Evolutionary conservation across 345 rosid species (phyloP).

Genomic region (Turnera subulata): DNA sequence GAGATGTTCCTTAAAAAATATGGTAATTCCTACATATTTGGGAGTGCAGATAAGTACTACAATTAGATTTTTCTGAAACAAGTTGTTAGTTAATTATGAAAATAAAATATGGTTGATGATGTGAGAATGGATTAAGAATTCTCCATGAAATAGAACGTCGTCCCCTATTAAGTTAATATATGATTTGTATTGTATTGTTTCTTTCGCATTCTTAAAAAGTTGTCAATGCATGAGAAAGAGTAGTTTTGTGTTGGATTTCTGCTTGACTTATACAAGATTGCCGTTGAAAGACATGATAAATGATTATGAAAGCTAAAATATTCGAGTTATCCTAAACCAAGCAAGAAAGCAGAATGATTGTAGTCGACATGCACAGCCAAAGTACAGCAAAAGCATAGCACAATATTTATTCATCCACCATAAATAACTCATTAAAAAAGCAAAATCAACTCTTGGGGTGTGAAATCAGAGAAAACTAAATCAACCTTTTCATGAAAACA

Average conservation of each 20-base stretch:
- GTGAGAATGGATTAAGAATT: not conserved
- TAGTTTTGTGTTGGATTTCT: not conserved
- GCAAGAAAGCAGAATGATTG: constrained; percentile 27
- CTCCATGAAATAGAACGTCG: not conserved
- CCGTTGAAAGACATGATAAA: constrained; percentile 12
- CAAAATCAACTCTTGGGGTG: not conserved
- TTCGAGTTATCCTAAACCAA: not conserved
- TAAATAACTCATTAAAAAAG: constrained; percentile 6
- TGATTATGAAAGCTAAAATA: not conserved
- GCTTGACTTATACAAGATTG: not conserved
- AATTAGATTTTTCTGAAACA: constrained; percentile 1
- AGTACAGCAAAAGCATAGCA: constrained; percentile 12
- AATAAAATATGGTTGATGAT: not conserved
- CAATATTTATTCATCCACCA: too few relatives aligned
- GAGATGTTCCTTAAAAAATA: not conserved
- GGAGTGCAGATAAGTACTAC: constrained; percentile 18
- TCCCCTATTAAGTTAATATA: too few relatives aligned
- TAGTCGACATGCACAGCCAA: constrained; percentile 10
- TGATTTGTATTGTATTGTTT: constrained; percentile 3
- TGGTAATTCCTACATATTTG: constrained; percentile 30
- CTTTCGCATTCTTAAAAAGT: constrained; percentile 18
- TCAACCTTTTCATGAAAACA: too few relatives aligned
- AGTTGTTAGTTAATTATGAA: not conserved
- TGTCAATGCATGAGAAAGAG: not conserved
- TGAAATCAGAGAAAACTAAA: too few relatives aligned